A percentile compares a stretch with the other conserved stretches of the same genome.
Conservation (phyloP, 2,329 filamentous ascomycete genomes). For the Teratosphaeria gauchensis region DNA sequence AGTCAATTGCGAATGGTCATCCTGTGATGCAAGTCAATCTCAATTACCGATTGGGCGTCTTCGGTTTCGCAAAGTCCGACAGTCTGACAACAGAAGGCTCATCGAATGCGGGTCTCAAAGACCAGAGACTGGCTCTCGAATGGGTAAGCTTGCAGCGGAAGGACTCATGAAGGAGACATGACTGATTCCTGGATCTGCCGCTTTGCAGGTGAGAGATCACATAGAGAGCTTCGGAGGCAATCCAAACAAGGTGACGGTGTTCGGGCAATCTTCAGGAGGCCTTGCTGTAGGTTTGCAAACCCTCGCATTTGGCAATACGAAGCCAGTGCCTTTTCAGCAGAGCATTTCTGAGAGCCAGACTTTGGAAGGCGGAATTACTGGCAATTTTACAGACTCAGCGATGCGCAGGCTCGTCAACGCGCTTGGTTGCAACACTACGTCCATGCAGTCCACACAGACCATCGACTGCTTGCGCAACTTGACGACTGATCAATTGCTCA, state of each 20-base stretch:
- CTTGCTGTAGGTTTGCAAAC: constrained; percentile 31
- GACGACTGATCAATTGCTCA: constrained; percentile 34
- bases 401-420: constrained; percentile 34
- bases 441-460: constrained; percentile 31
- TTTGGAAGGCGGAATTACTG: constrained; percentile 40
- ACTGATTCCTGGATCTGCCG: background rate
- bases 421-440: constrained; percentile 35
- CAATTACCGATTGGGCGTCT: constrained; percentile 28
- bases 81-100: constrained; percentile 25
- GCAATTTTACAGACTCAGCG: constrained; percentile 40
- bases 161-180: background rate
- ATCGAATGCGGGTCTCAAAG: constrained; percentile 29
- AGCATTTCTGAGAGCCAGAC: constrained; percentile 40
- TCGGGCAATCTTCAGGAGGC: constrained; percentile 30
- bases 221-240: constrained; percentile 28
- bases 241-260: constrained; percentile 27
- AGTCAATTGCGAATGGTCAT: constrained; percentile 36
- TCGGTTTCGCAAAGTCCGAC: constrained; percentile 29
- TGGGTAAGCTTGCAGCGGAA: constrained; percentile 22
- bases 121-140: constrained; percentile 30
- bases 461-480: constrained; percentile 40
- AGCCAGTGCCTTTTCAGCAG: constrained; percentile 35
- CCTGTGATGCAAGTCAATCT: constrained; percentile 25
- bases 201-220: constrained; percentile 16
- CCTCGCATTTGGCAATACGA: constrained; percentile 34